Evolutionary conservation across 805 yeast species (phyloP).

Genomic region (Saturnispora diversa): DNA sequence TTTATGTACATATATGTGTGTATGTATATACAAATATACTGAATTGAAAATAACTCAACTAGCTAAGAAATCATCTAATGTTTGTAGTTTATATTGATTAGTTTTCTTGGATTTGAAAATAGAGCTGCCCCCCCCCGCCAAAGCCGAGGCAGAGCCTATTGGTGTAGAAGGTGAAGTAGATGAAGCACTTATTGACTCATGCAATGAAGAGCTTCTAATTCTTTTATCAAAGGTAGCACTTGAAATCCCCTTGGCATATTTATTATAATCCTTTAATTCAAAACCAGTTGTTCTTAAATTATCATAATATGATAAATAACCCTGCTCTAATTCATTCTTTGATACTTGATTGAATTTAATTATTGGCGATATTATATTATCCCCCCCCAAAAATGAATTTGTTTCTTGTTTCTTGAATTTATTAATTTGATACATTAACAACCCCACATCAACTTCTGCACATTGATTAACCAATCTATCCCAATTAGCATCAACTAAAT

Average conservation of each 20-base stretch:
- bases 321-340: conserved; percentile 16
- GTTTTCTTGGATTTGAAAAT: background rate
- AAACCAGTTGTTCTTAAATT: conserved; percentile 28
- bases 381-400: too few relatives aligned
- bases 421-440: conserved; percentile 25
- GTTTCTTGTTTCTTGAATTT: too few relatives aligned
- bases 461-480: conserved; percentile 11
- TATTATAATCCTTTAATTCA: conserved; percentile 34
- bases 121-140: too few relatives aligned
- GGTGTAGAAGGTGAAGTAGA: too few relatives aligned
- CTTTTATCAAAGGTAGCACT: background rate
- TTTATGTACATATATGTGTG: too few relatives aligned
- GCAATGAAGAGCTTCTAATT: too few relatives aligned
- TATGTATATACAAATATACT: too few relatives aligned
- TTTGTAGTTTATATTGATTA: conserved; percentile 50
- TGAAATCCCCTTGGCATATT: conserved; percentile 23
- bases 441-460: conserved; percentile 24
- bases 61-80: conserved; percentile 74
- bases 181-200: too few relatives aligned
- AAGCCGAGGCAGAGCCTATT: too few relatives aligned
- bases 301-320: conserved; percentile 22
- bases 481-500: conserved; percentile 14
- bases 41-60: background rate
- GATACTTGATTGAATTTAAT: conserved; percentile 17
- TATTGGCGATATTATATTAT: too few relatives aligned